Percentiles rank a stretch among this genome's conserved stretches.
These are phyloP conservation scores for Penicillium sp. DNA, from an alignment of 2,329 filamentous ascomycete species.

Conservation along the genomic window DNA sequence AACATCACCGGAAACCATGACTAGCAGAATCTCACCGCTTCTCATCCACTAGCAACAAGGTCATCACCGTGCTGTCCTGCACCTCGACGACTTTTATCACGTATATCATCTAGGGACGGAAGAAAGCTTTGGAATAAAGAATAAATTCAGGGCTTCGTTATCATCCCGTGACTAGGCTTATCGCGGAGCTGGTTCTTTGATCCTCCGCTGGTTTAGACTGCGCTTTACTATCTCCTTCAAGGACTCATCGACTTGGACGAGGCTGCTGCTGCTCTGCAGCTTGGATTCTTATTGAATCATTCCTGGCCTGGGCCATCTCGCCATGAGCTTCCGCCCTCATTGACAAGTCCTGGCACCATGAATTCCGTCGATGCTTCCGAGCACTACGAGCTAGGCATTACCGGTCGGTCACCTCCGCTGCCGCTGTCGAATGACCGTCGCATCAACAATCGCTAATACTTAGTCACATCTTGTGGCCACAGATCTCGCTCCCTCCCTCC, in stretches of 20 bases:
- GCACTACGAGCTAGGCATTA: slow-evolving; percentile 48
- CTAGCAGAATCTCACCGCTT: too few species aligned
- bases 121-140: not conserved
- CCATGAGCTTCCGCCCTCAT: slow-evolving; percentile 12
- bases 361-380: slow-evolving; percentile 61
- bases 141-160: not conserved
- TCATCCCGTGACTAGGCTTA: slow-evolving; percentile 6
- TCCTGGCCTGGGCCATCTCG: not conserved
- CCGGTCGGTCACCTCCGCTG: slow-evolving; percentile 34
- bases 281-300: not conserved
- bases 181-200: slow-evolving; percentile 2
- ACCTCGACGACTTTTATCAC: too few species aligned
- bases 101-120: too few species aligned
- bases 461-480: slow-evolving; percentile 1
- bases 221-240: not conserved
- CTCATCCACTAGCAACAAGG: too few species aligned
- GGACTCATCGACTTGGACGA: not conserved
- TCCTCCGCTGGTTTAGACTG: not conserved
- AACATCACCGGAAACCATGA: too few species aligned
- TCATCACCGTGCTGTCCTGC: too few species aligned
- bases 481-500: slow-evolving; percentile 69
- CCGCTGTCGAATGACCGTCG: not conserved
- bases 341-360: slow-evolving; percentile 45
- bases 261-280: not conserved
- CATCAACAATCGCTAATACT: not conserved